Percentiles rank a stretch among this genome's conserved stretches.
phyloP scores from a whole-genome alignment of 2,329 filamentous ascomycete species.

The Cercospora sp. region DNA sequence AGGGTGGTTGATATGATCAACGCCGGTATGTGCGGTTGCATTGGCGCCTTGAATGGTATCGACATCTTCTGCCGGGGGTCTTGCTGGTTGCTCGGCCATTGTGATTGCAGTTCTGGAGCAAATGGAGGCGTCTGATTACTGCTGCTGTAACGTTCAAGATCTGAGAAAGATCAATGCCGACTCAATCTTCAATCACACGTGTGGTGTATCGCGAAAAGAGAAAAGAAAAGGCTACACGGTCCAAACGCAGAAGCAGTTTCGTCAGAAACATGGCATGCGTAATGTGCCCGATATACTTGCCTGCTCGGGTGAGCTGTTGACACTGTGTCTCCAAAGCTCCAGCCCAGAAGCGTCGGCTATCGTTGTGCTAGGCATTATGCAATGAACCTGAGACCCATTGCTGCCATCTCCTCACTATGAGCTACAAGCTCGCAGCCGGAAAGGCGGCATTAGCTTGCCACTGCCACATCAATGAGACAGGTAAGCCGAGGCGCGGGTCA shows the following conservation, averaged over 20 bases:
- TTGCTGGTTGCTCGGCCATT: constrained; percentile 9
- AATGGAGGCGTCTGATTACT: neutral
- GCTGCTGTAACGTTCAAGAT: neutral
- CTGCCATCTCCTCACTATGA: constrained; percentile 10
- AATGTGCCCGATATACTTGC: constrained; percentile 4
- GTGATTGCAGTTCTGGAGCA: neutral
- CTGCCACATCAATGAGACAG: constrained; percentile 12
- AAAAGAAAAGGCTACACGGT: neutral
- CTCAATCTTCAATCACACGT: neutral
- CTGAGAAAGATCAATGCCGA: neutral
- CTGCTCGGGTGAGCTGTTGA: neutral
- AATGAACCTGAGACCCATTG: constrained; percentile 5
- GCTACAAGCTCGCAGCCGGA: constrained; percentile 7
- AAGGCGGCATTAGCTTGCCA: constrained; percentile 9
- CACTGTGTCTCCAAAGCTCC: neutral
- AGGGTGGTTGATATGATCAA: neutral
- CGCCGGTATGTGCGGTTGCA: constrained; percentile 6
- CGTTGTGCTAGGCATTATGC: neutral
- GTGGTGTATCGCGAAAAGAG: neutral
- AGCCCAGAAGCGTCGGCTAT: neutral
- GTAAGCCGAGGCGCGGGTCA: constrained; percentile 14
- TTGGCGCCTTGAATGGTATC: neutral
- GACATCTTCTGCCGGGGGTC: constrained; percentile 10
- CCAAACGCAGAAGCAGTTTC: neutral
- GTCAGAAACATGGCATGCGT: constrained; percentile 1